Conservation (phyloP, 441 rosid species). For the Metrosideros polymorpha region DNA sequence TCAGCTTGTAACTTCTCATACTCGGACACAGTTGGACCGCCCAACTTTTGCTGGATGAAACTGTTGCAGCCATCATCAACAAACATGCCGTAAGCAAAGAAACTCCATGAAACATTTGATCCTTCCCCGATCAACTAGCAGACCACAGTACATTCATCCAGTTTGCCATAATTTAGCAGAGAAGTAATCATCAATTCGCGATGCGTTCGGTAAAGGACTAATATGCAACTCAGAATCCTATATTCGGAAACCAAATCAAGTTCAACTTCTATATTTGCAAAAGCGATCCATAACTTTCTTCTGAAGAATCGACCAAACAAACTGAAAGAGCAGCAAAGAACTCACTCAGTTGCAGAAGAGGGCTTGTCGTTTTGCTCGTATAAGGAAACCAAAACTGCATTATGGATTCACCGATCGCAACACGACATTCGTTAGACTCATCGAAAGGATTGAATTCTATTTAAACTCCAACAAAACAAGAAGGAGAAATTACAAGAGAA, state of each 20-base stretch:
- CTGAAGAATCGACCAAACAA: background rate
- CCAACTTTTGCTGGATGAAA: conserved; percentile 75
- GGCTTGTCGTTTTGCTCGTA: conserved; percentile 94
- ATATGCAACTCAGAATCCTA: background rate
- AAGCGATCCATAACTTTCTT: background rate
- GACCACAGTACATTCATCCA: background rate
- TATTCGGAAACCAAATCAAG: background rate
- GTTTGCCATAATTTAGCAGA: background rate
- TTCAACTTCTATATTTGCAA: background rate
- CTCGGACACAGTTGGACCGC: conserved; percentile 67
- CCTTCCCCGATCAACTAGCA: background rate
- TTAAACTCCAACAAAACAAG: background rate
- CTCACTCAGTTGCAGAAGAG: conserved; percentile 89
- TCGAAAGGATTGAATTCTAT: background rate
- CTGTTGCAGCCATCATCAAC: conserved; percentile 18
- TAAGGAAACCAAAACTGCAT: conserved; percentile 64
- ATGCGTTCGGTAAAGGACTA: background rate
- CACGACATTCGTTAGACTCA: background rate
- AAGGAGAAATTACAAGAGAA: background rate
- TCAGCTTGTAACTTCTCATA: conserved; percentile 80
- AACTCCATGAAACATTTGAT: background rate
- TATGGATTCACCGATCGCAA: background rate
- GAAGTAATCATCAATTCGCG: background rate
- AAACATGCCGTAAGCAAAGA: background rate
- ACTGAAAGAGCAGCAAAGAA: conserved; percentile 1